Evolutionary conservation across 768 basidiomycete genomes (phyloP).

Genomic region (Pulveroboletus frians): DNA sequence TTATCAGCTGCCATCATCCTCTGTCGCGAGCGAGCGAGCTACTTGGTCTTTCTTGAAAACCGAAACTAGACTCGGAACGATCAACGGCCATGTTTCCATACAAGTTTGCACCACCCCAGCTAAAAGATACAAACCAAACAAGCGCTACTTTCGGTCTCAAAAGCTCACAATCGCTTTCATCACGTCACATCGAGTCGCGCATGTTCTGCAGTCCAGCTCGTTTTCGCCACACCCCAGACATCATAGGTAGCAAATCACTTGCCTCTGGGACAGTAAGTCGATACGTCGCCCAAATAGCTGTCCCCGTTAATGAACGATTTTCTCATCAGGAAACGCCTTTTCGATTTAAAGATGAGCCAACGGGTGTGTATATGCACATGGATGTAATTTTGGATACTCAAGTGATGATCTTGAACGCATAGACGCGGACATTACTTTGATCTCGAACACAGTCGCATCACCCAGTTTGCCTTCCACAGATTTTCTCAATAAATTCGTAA

Average conservation of each 20-base stretch:
- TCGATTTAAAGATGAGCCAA: slow-evolving; percentile 7
- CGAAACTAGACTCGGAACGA: background rate
- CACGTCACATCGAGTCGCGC: slow-evolving; percentile 12
- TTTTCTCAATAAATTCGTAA: slow-evolving; percentile 1
- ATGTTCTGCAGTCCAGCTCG: slow-evolving; percentile 5
- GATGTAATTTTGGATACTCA: background rate
- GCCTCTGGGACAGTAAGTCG: background rate
- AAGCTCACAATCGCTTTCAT: slow-evolving; percentile 11
- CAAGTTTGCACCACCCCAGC: slow-evolving; percentile 15
- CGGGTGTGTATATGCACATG: slow-evolving; percentile 24
- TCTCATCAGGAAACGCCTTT: slow-evolving; percentile 7
- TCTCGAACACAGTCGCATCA: background rate
- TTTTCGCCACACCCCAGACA: slow-evolving; percentile 1
- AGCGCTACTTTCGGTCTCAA: slow-evolving; percentile 9
- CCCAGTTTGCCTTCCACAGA: slow-evolving; percentile 6
- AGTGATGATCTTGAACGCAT: slow-evolving; percentile 5
- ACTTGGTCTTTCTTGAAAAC: background rate
- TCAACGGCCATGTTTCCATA: slow-evolving; percentile 11
- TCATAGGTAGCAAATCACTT: slow-evolving; percentile 2
- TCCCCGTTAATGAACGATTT: background rate
- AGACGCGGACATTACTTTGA: slow-evolving; percentile 10
- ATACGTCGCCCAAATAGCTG: no score
- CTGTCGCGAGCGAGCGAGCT: background rate
- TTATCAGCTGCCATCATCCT: background rate
- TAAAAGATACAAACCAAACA: slow-evolving; percentile 4